phyloP scores from a whole-genome alignment of 73 alveolate species.

The Paramecium bursaria region DNA sequence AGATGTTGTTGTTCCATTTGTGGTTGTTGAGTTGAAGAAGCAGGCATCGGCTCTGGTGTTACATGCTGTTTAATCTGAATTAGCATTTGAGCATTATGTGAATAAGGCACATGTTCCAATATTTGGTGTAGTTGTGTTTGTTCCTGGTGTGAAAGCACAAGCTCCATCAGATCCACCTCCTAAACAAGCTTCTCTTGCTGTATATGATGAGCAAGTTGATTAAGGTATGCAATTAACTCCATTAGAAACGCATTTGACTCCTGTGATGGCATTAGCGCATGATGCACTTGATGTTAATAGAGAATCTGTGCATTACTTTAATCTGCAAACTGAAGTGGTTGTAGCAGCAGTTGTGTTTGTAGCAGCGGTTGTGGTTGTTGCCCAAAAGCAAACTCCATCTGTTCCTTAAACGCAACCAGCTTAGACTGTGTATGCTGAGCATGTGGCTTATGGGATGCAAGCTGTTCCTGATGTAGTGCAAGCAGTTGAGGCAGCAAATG shows the following conservation, averaged over 20 bases:
- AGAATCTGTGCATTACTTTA: no score
- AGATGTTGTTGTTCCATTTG: background rate
- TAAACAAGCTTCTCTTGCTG: background rate
- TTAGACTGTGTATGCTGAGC: slow-evolving; percentile 32
- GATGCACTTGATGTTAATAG: no score
- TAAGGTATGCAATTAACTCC: slow-evolving; percentile 5
- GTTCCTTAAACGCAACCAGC: slow-evolving; percentile 32
- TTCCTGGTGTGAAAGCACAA: no score
- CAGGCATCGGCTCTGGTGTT: background rate
- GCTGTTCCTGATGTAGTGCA: slow-evolving; percentile 44
- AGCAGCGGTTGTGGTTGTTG: no score
- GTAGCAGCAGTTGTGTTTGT: no score
- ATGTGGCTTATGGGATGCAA: background rate
- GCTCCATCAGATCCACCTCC: slow-evolving; percentile 5
- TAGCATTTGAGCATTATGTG: slow-evolving; percentile 4
- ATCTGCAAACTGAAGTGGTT: no score
- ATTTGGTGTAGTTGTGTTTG: no score
- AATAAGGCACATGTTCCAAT: slow-evolving; percentile 11
- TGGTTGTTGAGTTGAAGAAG: background rate
- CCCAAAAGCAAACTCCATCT: slow-evolving; percentile 54
- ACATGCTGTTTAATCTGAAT: background rate
- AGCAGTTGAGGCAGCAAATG: background rate
- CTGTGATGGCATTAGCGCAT: no score
- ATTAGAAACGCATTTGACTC: slow-evolving; percentile 48
- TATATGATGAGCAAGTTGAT: background rate